Percentiles rank a stretch among this genome's conserved stretches.
Conservation (phyloP, 306 rosid genomes). For the Abrus pulchellus region DNA sequence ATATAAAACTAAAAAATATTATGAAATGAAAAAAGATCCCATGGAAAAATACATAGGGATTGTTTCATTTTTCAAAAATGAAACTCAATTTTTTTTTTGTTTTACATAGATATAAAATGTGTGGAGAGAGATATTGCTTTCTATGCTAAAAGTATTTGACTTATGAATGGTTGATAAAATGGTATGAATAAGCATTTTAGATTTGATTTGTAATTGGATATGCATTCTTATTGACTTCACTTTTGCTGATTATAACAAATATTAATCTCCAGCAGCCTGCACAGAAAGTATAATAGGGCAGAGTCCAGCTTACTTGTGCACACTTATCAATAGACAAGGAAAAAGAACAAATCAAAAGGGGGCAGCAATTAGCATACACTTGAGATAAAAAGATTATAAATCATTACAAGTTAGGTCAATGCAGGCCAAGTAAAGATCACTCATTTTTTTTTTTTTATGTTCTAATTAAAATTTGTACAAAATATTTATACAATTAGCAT, state of each 20-base stretch:
- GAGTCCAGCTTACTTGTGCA: not conserved
- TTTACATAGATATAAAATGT: no score
- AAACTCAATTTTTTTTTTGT: no score
- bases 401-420: slow-evolving; percentile 38
- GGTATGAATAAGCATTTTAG: not conserved
- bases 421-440: slow-evolving; percentile 31
- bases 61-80: no score
- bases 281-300: not conserved
- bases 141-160: no score
- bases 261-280: not conserved
- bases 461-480: no score
- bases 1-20: no score
- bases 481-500: no score
- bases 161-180: no score
- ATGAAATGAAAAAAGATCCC: no score
- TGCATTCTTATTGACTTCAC: not conserved
- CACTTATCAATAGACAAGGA: not conserved
- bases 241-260: not conserved
- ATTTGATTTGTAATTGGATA: not conserved
- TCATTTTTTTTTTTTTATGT: no score
- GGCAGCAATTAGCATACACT: not conserved
- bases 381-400: slow-evolving; percentile 7
- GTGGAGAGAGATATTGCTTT: no score
- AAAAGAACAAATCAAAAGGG: not conserved
- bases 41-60: no score